Evolutionary conservation across 768 basidiomycete genomes (phyloP).

Genomic region (Pulveroboletus sp.): DNA sequence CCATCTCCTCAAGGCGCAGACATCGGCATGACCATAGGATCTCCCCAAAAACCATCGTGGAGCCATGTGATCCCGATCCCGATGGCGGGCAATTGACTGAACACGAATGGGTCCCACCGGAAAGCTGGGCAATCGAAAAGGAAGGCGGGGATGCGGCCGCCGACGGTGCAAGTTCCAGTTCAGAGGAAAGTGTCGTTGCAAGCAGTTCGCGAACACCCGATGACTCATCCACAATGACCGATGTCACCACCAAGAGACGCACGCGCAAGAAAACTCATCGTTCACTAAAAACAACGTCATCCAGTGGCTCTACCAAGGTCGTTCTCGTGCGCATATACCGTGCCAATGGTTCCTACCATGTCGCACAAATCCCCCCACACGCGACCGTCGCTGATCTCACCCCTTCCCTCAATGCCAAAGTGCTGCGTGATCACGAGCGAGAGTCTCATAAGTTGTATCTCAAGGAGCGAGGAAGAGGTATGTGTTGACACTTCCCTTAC

Average conservation of each 20-base stretch:
- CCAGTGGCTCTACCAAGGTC: slow-evolving; percentile 14
- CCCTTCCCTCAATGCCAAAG: slow-evolving; percentile 53
- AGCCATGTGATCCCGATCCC: slow-evolving; percentile 6
- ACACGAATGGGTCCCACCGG: slow-evolving; percentile 60
- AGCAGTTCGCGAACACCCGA: slow-evolving; percentile 16
- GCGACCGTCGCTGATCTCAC: slow-evolving; percentile 69
- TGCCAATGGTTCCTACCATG: slow-evolving; percentile 65
- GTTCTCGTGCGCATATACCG: slow-evolving; percentile 76
- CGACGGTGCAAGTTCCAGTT: slow-evolving; percentile 38
- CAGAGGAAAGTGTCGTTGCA: slow-evolving; percentile 30
- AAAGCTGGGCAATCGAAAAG: slow-evolving; percentile 71
- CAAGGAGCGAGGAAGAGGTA: slow-evolving; percentile 72
- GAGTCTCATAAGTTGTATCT: slow-evolving; percentile 69
- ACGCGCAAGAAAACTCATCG: slow-evolving; percentile 24
- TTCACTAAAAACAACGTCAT: slow-evolving; percentile 15
- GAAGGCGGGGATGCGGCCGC: slow-evolving; percentile 36
- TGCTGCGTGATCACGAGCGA: slow-evolving; percentile 44
- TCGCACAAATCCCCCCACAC: slow-evolving; percentile 55
- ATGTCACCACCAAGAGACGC: slow-evolving; percentile 16
- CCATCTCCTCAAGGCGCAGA: slow-evolving; percentile 20
- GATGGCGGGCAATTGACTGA: slow-evolving; percentile 18
- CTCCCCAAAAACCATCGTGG: slow-evolving; percentile 45
- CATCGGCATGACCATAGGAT: slow-evolving; percentile 36
- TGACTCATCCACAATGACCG: slow-evolving; percentile 10
- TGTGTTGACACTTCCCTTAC: slow-evolving; percentile 11